Base-by-base conservation (phyloP, 1,284 basidiomycete genomes). In the Marasmius sp. region DNA sequence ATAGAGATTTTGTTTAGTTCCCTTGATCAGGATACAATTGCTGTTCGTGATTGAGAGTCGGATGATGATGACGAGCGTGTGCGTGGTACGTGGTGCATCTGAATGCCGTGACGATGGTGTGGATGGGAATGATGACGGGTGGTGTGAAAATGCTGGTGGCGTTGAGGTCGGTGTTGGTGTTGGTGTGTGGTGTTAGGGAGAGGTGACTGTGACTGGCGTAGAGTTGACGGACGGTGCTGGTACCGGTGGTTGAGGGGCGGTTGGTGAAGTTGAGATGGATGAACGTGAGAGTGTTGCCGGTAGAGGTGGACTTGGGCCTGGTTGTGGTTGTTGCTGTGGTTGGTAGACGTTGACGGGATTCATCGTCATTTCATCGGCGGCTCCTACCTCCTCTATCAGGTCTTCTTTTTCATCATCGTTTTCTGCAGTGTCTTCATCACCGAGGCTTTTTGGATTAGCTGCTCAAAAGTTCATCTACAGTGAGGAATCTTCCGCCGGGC, bases 391-490 rank as follows among this genome's bases (percentile, higher is more conserved):
- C 14, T 64, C 54, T 7, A 72, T 71, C 27, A 74, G 70, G 22
- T 74, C 70, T 33, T 81, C 80, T 64, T 83, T 79, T 37, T 71
- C 70, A 43, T n/a, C n/a, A 45, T 78, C 75, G 22, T 65, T 57
- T 20, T 65, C 67, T 43, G 67, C 67, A 55, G 72, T 66, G 27
- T 73, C 75, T 39, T 66, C 69, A 37, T 66, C 72, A 61, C 71
- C 71, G 6, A 73, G 70, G 16, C 77, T 74, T 67, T 89, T 89
- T 72, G 90, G 88, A 0, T 88, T 88, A 1, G 91, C 91, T 54
- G 96, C 95, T n/a, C n/a, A n/a, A n/a, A n/a, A n/a, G n/a, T 77
- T 98, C 95, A 33, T 95, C 94, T 45, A 95, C 93, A 6, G 95
- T 98, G 67, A 98, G 86, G 81, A 98, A 98, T 37, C 97, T 88